These are phyloP conservation scores for Elsinoe fawcettii DNA, from an alignment of 2,329 filamentous ascomycete genomes.

Conservation along the genomic window DNA sequence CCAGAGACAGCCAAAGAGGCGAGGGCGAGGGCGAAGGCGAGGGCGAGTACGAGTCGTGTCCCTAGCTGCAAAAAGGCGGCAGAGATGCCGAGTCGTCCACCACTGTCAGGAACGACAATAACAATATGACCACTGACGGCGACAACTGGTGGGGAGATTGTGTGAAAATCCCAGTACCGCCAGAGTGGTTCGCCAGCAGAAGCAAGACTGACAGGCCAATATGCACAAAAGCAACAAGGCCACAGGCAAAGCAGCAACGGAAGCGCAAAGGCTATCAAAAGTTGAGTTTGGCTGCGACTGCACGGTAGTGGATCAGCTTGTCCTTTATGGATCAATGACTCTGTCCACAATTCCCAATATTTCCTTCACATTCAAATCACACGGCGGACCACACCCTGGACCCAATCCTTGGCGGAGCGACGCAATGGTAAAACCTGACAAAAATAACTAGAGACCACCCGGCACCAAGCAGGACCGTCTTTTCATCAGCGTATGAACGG, in stretches of 20 bases:
- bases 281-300: neutral
- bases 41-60: neutral
- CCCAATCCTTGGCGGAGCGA: slow-evolving; percentile 1
- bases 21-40: too few relatives aligned
- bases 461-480: neutral
- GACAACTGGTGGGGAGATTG: slow-evolving; percentile 9
- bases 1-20: neutral
- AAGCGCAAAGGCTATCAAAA: slow-evolving; percentile 9
- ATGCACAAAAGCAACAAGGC: neutral
- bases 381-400: neutral
- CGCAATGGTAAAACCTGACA: slow-evolving; percentile 8
- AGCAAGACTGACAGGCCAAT: slow-evolving; percentile 1
- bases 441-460: neutral
- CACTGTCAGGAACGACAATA: neutral
- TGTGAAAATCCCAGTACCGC: neutral
- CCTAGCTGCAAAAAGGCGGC: neutral
- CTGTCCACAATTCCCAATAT: neutral
- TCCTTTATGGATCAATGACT: slow-evolving; percentile 7
- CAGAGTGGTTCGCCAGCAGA: slow-evolving; percentile 9
- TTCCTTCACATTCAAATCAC: neutral
- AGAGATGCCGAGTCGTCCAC: neutral
- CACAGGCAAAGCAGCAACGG: neutral
- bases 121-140: too few relatives aligned
- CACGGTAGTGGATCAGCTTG: slow-evolving; percentile 3
- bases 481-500: neutral